Conservation (phyloP, 1,139 yeast genomes). For the Yamadazyma pseudoaaseri region DNA sequence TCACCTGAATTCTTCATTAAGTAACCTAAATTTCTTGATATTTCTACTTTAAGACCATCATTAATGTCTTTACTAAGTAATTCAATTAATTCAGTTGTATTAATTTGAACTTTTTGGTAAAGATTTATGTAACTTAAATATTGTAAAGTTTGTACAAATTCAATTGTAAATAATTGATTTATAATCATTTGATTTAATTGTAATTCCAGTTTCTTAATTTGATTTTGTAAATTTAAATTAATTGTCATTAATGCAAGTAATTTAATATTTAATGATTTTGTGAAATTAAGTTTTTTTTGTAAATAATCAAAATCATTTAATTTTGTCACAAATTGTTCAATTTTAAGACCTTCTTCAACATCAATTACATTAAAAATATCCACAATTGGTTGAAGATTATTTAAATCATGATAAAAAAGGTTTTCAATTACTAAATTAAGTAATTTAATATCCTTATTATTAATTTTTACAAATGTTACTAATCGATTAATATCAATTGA, state of each 20-base stretch:
- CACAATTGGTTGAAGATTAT: too few species aligned
- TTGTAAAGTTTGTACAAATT: conserved; percentile 10
- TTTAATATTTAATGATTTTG: conserved; percentile 7
- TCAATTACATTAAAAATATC: conserved; percentile 27
- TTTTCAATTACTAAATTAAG: conserved; percentile 12
- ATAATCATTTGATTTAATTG: conserved; percentile 10
- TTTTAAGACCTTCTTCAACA: conserved; percentile 8
- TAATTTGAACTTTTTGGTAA: conserved; percentile 14
- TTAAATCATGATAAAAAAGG: too few species aligned
- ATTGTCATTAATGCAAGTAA: conserved; percentile 9
- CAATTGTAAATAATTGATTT: too few species aligned
- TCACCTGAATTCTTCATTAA: conserved; percentile 15
- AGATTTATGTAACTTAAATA: conserved; percentile 13
- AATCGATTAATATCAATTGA: conserved; percentile 10
- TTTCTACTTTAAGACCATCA: conserved; percentile 18
- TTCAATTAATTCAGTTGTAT: conserved; percentile 18
- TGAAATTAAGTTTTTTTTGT: conserved; percentile 6
- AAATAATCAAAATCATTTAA: conserved; percentile 10
- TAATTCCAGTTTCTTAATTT: conserved; percentile 9
- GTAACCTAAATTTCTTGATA: conserved; percentile 14
- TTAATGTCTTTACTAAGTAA: conserved; percentile 14
- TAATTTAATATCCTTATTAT: conserved; percentile 9
- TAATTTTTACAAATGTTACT: conserved; percentile 8
- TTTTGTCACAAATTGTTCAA: conserved; percentile 7
- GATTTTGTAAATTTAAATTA: conserved; percentile 7